Percentiles rank a stretch among this genome's conserved stretches.
Conservation (phyloP, 2,329 filamentous ascomycete species). For the Aspergillus amoenus region DNA sequence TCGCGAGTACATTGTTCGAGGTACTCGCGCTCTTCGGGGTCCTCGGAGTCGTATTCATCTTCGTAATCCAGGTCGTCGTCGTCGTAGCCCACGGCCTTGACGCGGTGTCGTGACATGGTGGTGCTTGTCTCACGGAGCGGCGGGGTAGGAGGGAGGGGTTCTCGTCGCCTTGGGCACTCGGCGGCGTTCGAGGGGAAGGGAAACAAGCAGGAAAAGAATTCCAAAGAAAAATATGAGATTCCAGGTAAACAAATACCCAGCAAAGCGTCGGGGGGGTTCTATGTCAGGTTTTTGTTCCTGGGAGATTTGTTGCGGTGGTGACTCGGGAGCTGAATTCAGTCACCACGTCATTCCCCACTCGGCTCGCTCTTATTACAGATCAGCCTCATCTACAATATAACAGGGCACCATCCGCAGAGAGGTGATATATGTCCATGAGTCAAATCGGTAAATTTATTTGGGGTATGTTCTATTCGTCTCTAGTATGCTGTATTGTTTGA, state of each 20-base stretch:
- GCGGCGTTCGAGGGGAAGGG: background rate
- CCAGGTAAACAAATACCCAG: background rate
- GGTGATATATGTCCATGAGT: no score
- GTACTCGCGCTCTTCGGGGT: slow-evolving; percentile 50
- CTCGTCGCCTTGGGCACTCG: background rate
- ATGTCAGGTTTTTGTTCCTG: background rate
- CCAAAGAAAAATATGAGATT: background rate
- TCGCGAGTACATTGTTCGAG: slow-evolving; percentile 66
- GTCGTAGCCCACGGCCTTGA: slow-evolving; percentile 46
- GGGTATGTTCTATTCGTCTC: no score
- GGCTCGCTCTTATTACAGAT: no score
- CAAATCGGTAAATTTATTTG: no score
- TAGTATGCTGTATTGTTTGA: no score
- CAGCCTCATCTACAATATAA: background rate
- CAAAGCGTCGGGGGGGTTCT: background rate
- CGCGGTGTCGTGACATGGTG: slow-evolving; percentile 46
- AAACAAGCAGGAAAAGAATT: background rate
- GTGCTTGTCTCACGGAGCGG: background rate
- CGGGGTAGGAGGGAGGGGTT: slow-evolving; percentile 6
- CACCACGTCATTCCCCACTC: background rate
- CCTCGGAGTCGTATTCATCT: slow-evolving; percentile 42
- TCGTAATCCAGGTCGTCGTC: slow-evolving; percentile 39
- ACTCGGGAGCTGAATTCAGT: background rate
- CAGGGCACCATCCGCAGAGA: background rate
- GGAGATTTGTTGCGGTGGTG: background rate